Evolutionary conservation across 2,329 filamentous ascomycete species (phyloP).

Genomic region (Hypoxylon sp.): DNA sequence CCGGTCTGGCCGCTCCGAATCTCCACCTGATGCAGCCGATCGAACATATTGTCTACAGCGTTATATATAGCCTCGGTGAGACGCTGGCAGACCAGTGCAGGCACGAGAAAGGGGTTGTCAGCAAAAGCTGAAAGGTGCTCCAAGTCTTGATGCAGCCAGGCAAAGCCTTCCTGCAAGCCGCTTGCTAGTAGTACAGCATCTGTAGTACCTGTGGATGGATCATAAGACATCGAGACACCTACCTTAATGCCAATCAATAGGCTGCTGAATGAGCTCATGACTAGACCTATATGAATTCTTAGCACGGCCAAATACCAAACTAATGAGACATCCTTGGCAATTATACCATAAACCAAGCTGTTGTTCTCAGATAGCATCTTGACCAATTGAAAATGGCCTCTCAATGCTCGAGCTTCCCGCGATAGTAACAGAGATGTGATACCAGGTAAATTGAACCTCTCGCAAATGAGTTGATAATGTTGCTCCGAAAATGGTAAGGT

Average conservation of each 20-base stretch:
- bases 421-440: slow-evolving; percentile 15
- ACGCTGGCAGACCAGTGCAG: slow-evolving; percentile 25
- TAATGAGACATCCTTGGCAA: not conserved
- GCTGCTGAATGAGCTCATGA: slow-evolving; percentile 24
- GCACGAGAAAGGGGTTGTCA: slow-evolving; percentile 25
- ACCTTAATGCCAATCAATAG: slow-evolving; percentile 23
- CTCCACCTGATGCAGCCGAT: slow-evolving; percentile 25
- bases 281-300: slow-evolving; percentile 5
- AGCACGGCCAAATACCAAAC: not conserved
- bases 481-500: slow-evolving; percentile 19
- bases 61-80: slow-evolving; percentile 22
- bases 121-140: slow-evolving; percentile 17
- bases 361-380: slow-evolving; percentile 1
- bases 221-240: slow-evolving; percentile 22
- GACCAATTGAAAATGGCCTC: slow-evolving; percentile 21
- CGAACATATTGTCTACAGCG: slow-evolving; percentile 17
- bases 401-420: slow-evolving; percentile 1
- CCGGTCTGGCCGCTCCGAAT: slow-evolving; percentile 28
- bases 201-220: slow-evolving; percentile 19
- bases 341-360: slow-evolving; percentile 16
- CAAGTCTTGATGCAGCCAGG: slow-evolving; percentile 26
- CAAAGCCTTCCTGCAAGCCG: slow-evolving; percentile 14
- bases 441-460: slow-evolving; percentile 10
- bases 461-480: slow-evolving; percentile 9
- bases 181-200: slow-evolving; percentile 20